Base-by-base conservation (phyloP, 495 filamentous ascomycete genomes). In the Xylaria sp. region DNA sequence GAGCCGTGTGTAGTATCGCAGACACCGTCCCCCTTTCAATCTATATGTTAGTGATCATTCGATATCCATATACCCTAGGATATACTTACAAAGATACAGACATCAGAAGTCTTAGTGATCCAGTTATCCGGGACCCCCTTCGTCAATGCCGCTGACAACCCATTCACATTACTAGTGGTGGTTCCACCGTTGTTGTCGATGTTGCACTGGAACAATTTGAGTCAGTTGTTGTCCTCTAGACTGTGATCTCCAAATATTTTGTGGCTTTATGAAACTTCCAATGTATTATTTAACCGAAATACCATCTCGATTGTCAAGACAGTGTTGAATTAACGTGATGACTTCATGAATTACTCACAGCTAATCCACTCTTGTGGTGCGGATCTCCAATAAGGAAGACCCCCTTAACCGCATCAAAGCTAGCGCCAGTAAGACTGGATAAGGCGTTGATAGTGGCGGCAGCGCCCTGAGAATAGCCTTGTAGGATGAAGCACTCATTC, bases 311-410 rank as follows among this genome's bases (percentile, higher is more conserved):
- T 46, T 17, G 43, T 46, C 43, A 3, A 5, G 43, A 17, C 3
- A 15, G 14, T 46, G 2, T 12, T 12, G 1, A 5, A 53, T 53
- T 2, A 26, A 8, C 48, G 24, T 5, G 48, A 53, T 53, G 21
- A 19, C 48, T 26, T 5, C n/a, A 26, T 53, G 21, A 21, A 14
- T 26, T 26, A 53, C n/a, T 53, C 24, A 53, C 29, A 48, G 41
- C 26, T 12, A 46, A 50, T 3, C 67, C 67, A 9, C 41, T 46
- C 41, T 50, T 44, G 26, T 37, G 67, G 2, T 48, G 2, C 26
- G 67, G 67, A 24, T 69, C 26, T 15, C 67, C 55, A 31, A 69
- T 61, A 9, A 69, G 21, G 53, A 69, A 69, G 35, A 69, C 67
- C 1, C 67, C 67, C 67, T 61, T 69, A 17, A 69, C 55, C 7